Base-by-base conservation (phyloP, 1,284 basidiomycete species). In the Malassezia dermatis region DNA sequence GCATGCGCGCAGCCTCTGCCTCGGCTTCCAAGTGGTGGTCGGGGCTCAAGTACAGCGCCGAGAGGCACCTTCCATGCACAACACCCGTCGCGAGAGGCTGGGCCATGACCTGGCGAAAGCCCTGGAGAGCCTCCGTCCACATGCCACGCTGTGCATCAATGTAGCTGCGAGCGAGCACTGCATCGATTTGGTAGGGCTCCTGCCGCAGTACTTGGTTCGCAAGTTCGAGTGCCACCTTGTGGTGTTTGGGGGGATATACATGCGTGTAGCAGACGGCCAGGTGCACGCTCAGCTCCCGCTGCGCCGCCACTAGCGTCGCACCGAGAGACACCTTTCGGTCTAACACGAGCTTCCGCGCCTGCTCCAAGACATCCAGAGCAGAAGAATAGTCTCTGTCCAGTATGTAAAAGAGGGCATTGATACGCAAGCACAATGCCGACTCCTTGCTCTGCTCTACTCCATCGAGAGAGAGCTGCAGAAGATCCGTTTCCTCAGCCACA, bases 1-100 rank as follows among this genome's bases (percentile, higher is more conserved):
- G 77, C 74, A 88, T 90, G 91, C 93, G 96, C 0, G 86, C 89
- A 24, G 80, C 74, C 69, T 95, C 90, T 67, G 91, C 88, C 59
- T 77, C 79, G 0, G 88, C 86, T 37, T 86, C 84, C 6, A 86
- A 66, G n/a, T 80, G 80, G 6, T 80, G 56, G 8, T 60, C 51
- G 73, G 34, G 77, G 69, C 1, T 77, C 47, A 70, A 81, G 78
- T 70, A 59, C 13, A 63, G 62, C 0, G 59, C 40, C 0, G 66
- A 56, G 32, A 71, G 61, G 26, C 67, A 63, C 10, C 80, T 79
- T 11, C 54, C 49, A 35, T 40, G 54, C 81, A 28, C 27, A 1
- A 27, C 15, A 8, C 24, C 41, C 12, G 34, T 15, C 6, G 12
- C 31, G 15, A 50, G 53, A 27, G 46, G 46, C 31, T 26, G 23